These are phyloP conservation scores for Silene uniflora DNA, from an alignment of 148 eudicot species.

Conservation along the genomic window DNA sequence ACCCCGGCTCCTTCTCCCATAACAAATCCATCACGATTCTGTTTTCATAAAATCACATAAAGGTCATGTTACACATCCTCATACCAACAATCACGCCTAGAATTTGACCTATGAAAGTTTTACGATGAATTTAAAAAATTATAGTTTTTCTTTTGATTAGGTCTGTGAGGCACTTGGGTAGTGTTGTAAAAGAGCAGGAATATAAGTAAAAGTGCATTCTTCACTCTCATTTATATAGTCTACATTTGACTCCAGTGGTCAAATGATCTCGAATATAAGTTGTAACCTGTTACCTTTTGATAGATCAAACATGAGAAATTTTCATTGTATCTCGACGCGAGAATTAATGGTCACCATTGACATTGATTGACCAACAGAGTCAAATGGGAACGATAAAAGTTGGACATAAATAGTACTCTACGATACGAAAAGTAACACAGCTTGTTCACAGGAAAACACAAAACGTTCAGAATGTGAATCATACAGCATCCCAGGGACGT, in stretches of 20 bases:
- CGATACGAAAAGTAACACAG: background rate
- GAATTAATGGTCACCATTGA: background rate
- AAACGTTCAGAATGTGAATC: constrained; percentile 11
- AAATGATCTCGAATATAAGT: background rate
- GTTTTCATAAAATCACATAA: constrained; percentile 18
- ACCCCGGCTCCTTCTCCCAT: constrained; percentile 99
- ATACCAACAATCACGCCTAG: background rate
- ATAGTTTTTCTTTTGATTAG: background rate
- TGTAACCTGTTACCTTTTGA: background rate
- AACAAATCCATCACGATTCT: constrained; percentile 98
- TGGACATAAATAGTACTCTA: background rate
- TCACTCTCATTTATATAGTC: background rate
- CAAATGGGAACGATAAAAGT: background rate
- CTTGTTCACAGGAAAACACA: background rate
- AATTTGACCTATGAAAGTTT: background rate
- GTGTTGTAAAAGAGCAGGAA: background rate
- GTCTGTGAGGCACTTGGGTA: background rate
- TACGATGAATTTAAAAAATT: background rate
- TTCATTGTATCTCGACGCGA: background rate
- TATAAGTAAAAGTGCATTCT: background rate
- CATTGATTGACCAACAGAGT: background rate
- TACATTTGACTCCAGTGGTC: background rate
- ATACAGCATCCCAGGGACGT: constrained; percentile 93
- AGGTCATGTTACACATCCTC: constrained; percentile 8
- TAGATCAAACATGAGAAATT: background rate